Evolutionary conservation across 2,329 filamentous ascomycete genomes (phyloP), one percentile per base, ranked within the genome.

Genomic region (Epichloe typhina): DNA sequence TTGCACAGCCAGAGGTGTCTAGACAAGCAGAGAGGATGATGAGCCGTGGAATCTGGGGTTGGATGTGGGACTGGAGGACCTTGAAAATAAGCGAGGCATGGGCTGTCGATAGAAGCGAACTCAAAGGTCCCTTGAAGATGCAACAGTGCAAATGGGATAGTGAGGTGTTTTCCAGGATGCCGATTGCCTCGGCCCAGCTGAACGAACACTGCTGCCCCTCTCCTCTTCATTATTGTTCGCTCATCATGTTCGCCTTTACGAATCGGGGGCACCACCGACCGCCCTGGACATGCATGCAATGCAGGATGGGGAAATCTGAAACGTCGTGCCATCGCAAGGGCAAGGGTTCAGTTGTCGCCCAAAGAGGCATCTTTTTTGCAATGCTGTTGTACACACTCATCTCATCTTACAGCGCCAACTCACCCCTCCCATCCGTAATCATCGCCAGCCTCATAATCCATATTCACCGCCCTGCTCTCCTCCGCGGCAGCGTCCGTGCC

Each of bases 371-470:
- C 8, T 31, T 31, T 31, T 31, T 31, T 31, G 26, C 26, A 31
- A 31, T 31, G 26, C 26, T 31, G 23, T 31, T 31, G 31, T 31
- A 31, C 31, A 31, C 31, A 31, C 26, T 31, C 26, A 31, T 31
- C 3, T 31, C 0, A 9, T 46, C 45, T 37, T 31, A 15, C 5
- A 33, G 26, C 31, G 31, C 31, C 31, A 4, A 31, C 31, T 44
- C 26, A 56, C 39, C 55, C 49, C 37, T 62, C 68, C 70, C 73
- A 77, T 40, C 68, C 69, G 47, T 31, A 31, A 31, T 31, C 31
- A 43, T 74, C 75, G 3, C 68, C 74, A 17, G 76, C 71, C 53
- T 77, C 75, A 54, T 77, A 78, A 50, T 77, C 75, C 71, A 76
- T 72, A 45, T 74, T 68, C 3, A 65, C 65, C 43, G 39, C 65